Percentiles rank a stretch among this genome's conserved stretches.
Conservation (phyloP, 1,284 basidiomycete species). For the Ceratobasidium sp. region DNA sequence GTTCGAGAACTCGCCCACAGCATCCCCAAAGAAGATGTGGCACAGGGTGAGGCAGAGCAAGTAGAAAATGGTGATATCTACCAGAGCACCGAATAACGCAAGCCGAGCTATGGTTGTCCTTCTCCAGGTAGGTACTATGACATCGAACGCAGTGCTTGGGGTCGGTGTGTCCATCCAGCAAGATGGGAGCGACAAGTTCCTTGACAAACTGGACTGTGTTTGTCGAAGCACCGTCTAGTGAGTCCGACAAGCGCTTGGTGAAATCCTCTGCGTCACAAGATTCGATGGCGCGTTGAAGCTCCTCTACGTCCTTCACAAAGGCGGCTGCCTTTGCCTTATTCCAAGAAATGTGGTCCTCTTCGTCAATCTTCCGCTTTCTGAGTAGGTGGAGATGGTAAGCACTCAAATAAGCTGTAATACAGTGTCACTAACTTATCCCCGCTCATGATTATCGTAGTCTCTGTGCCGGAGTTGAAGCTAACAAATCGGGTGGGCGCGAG, state of each 20-base stretch:
- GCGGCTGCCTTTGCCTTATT: neutral
- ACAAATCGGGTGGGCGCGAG: no score
- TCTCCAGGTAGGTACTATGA: neutral
- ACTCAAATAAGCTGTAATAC: no score
- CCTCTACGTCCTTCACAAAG: neutral
- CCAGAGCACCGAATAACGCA: neutral
- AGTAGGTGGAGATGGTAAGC: neutral
- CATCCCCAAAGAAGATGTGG: neutral
- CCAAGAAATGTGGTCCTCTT: neutral
- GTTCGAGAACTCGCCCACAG: neutral
- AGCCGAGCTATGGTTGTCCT: neutral
- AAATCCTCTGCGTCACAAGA: neutral
- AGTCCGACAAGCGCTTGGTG: neutral
- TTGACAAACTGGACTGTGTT: neutral
- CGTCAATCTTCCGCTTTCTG: neutral
- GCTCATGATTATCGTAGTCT: no score
- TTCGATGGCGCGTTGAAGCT: neutral
- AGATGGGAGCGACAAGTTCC: neutral
- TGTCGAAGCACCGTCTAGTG: neutral
- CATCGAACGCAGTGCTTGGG: neutral
- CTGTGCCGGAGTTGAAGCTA: no score
- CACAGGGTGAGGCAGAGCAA: neutral
- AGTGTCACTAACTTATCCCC: neutral
- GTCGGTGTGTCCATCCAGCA: neutral
- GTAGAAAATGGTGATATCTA: neutral